Base-by-base conservation (phyloP, 2,329 filamentous ascomycete species). In the Geosmithia flava region DNA sequence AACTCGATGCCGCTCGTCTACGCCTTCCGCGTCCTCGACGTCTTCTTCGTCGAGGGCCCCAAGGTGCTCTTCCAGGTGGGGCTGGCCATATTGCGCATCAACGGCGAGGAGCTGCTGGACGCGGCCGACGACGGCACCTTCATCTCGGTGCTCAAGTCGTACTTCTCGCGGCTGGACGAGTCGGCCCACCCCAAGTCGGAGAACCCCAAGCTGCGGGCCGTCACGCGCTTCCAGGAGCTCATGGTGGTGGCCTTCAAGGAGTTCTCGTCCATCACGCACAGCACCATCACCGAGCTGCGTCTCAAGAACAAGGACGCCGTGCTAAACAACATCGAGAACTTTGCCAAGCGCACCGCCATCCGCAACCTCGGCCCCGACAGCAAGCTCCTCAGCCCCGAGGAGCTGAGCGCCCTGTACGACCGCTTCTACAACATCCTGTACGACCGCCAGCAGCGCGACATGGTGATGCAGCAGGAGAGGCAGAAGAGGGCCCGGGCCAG, bases 211-310 rank as follows among this genome's bases (percentile, higher is more conserved):
- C 72, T 97, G 47, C 80, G 91, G 47, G 88, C 90, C 0, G 93
- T 98, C 48, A 98, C 94, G 6, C 80, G 87, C 44, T 98, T 98
- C 62, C 93, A 98, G 59, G 93, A 97, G 64, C 78, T 98, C 49
- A 97, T 98, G 90, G 93, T 98, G 3, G 93, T 97, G 19, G 93
- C 93, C 1, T 98, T 98, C 69, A 97, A 96, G 57, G 93, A 98
- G 60, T 98, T 98, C 60, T 85, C 91, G 0, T 87, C 83, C 41
- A 95, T 98, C 55, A 98, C 93, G 0, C 91, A 98, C 61, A 84
- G 81, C 59, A 95, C 84, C 46, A 90, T 98, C 51, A 85, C 85
- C 1, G 93, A 97, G 54, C 76, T 94, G 59, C 82, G 93, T 20
- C 74, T 86, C 41, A 95, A 90, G 66, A 94, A 97, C 66, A 97